Conservation (phyloP, 2,329 filamentous ascomycete genomes). For the Pestalotiopsis sp. region DNA sequence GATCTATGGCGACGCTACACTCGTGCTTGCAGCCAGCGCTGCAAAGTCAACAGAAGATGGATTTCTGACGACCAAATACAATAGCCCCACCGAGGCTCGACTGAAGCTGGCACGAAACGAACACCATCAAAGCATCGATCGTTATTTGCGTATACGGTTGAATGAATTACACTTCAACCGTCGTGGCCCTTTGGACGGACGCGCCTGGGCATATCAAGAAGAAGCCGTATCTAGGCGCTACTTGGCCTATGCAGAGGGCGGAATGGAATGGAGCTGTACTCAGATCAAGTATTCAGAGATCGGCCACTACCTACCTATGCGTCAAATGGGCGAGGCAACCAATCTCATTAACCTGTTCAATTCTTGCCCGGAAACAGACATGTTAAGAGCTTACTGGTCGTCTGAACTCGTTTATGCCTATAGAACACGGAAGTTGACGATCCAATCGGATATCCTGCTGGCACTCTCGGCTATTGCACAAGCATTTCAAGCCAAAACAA, state of each 20-base stretch:
- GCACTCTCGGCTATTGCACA: background rate
- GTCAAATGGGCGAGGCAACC: background rate
- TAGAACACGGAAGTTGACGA: background rate
- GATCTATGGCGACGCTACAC: background rate
- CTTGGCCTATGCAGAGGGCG: background rate
- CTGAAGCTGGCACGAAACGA: background rate
- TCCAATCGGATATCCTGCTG: background rate
- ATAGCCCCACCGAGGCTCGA: background rate
- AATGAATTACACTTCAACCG: background rate
- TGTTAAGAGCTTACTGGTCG: background rate
- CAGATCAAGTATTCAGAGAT: background rate
- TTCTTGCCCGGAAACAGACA: background rate
- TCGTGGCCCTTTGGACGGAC: background rate
- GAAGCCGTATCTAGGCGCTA: background rate
- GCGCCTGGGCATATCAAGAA: background rate
- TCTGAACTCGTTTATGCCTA: background rate
- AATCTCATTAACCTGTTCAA: background rate
- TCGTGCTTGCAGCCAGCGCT: background rate
- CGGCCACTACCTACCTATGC: background rate
- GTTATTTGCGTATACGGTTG: background rate
- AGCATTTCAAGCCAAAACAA: background rate
- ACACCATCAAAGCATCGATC: background rate
- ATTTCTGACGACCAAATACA: background rate
- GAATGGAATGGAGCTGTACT: background rate
- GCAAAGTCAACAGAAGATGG: background rate